Evolutionary conservation across 169 alveolate species (phyloP), one percentile per base, ranked within the genome.

Genomic region (Eimeria sp.): DNA sequence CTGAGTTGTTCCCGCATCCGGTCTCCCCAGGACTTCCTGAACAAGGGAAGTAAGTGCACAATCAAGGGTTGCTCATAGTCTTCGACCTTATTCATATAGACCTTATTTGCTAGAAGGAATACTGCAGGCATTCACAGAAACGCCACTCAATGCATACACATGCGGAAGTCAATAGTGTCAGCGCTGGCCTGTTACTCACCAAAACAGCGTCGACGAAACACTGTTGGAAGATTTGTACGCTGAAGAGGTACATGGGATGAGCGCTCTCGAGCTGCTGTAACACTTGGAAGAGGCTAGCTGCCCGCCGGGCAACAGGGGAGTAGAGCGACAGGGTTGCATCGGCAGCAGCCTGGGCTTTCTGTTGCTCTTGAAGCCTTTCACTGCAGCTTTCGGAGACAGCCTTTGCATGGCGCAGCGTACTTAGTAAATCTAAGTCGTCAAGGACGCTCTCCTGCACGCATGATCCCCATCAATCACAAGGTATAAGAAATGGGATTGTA

Each of bases 231-330:
- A 98, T 98, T 70, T 98, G 98, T 30, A 98, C 97, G 89, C 99
- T 98, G 97, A 98, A 98, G 78, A 98, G 98, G 95, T 99, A 99
- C 99, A 98, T 99, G 25, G 99, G 99, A 96, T 98, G 99, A 93
- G 98, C 98, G 61, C 96, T 97, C 80, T 98, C 97, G 92, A 99
- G 96, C 95, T 98, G 99, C 58, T 99, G 98, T 25, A 98, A 97
- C 63, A 98, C 99, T 94, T 98, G 97, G 97, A 97, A 98, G 34
- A 98, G 97, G 13, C 98, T 97, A 54, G 99, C 97, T 11, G 99
- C 99, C 72, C 99, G 97, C 14, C 98, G 97, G 27, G 99, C 99
- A 40, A 99, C 99, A 45, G 99, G 99, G 97, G 99, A 97, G 96
- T 99, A 98, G 82, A 97, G 96, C 95, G 98, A 98, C 96, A 99